Evolutionary conservation across 2,329 filamentous ascomycete species (phyloP), one percentile per base, ranked within the genome.

Genomic region (Didymellaceae sp.): DNA sequence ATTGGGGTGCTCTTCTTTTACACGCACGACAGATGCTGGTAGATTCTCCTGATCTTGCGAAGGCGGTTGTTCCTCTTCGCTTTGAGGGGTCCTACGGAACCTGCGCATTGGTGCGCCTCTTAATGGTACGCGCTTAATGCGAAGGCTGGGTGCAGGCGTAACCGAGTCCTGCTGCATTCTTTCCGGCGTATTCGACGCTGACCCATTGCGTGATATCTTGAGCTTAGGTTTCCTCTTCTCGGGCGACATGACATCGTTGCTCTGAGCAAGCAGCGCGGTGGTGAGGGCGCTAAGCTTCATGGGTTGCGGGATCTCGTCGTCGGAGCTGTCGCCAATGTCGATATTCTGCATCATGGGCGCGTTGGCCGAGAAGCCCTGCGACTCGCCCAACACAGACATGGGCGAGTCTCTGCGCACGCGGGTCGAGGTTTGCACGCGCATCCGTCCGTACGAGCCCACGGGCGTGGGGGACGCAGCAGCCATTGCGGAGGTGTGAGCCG

Each of bases 251-350:
- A 72, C 63, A 30, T 78, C 78, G 37, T 33, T 28, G 49, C 77
- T 75, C 45, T 80, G 78, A 17, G 74, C 74, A 39, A 97, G 80
- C 13, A 97, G 80, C 16, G 91, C 92, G 69, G 94, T 93, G 39
- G 93, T 96, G 60, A 94, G 84, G 64, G 92, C 91, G 71, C 91
- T 97, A 70, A 97, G 88, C 77, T 94, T 95, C 84, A 94, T 91
- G 64, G 91, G 91, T 44, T 76, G 67, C 61, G 90, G 88, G 21
- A 95, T 90, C 74, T 97, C 93, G 66, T 97, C 93, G 74, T 97
- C 93, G 18, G 92, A 96, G 78, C 90, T 96, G 69, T 96, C 92
- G 63, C 90, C 87, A 60, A 86, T 76, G 65, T 77, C 69, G 57
- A 80, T 78, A 58, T 75, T 75, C 61, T 78, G 76, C 65, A 78